phyloP scores from a whole-genome alignment of 176 grass and related monocot genomes.

The Carex parvula region DNA sequence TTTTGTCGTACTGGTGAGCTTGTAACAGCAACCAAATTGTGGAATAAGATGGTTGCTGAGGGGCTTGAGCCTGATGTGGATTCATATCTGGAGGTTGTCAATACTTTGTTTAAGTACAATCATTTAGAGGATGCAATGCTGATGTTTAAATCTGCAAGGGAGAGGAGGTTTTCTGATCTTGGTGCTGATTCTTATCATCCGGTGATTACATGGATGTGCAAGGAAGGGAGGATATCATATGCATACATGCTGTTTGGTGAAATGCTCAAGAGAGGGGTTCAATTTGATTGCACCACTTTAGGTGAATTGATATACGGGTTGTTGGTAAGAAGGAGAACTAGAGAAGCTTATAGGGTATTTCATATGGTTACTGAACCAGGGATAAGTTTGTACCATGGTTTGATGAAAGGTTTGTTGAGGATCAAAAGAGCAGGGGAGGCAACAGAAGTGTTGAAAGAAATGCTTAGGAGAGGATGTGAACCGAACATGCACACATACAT shows the following conservation, averaged over 20 bases:
- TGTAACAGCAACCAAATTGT: conserved; percentile 53
- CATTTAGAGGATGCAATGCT: conserved; percentile 51
- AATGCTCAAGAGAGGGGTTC: conserved; percentile 70
- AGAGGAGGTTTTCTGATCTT: conserved; percentile 21
- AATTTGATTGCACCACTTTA: conserved; percentile 42
- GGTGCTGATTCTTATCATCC: conserved; percentile 35
- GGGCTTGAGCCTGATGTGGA: conserved; percentile 42
- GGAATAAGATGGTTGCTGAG: conserved; percentile 52
- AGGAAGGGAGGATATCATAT: conserved; percentile 50
- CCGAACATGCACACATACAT: conserved; percentile 90
- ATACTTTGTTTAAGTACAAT: conserved; percentile 72
- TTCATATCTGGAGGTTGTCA: conserved; percentile 58
- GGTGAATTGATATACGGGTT: conserved; percentile 62
- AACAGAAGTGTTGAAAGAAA: conserved; percentile 60
- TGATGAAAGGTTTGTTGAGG: conserved; percentile 79
- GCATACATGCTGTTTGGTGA: conserved; percentile 61
- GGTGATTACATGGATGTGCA: conserved; percentile 58
- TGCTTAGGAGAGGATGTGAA: conserved; percentile 51
- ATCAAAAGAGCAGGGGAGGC: conserved; percentile 54
- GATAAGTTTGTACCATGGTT: conserved; percentile 61
- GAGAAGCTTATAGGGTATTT: conserved; percentile 51
- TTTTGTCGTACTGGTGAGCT: conserved; percentile 58
- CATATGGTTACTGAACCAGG: conserved; percentile 38
- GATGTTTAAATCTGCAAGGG: conserved; percentile 58
- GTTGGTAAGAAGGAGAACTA: conserved; percentile 49